phyloP scores from a whole-genome alignment of 2,329 filamentous ascomycete genomes.

The Aspergillus felis region DNA sequence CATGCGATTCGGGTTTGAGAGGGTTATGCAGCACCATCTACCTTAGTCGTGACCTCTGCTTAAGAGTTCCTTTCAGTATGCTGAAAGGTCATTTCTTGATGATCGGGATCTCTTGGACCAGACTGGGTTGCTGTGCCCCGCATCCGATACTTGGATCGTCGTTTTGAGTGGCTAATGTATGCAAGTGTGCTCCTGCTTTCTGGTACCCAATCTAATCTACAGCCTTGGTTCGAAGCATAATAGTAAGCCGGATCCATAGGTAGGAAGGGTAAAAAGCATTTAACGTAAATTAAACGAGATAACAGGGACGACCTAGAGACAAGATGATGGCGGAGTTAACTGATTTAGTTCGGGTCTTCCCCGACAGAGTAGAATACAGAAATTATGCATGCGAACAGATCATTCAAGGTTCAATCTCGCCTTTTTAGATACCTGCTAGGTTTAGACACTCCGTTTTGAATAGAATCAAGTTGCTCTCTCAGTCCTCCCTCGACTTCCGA shows the following conservation, averaged over 20 bases:
- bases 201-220: not conserved
- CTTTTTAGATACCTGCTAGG: not conserved
- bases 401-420: not conserved
- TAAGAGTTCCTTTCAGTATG: not conserved
- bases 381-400: too few relatives aligned
- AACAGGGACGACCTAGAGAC: not conserved
- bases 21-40: not conserved
- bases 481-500: not conserved
- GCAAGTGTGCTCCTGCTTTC: not conserved
- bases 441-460: not conserved
- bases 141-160: not conserved
- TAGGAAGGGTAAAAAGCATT: not conserved
- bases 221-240: not conserved
- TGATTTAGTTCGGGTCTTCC: not conserved
- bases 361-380: not conserved
- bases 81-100: not conserved
- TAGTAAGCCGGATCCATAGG: not conserved
- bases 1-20: not conserved
- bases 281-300: not conserved
- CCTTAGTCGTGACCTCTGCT: not conserved
- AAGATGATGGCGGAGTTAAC: not conserved
- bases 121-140: not conserved
- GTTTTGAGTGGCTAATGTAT: not conserved
- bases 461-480: not conserved
- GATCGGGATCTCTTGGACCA: not conserved